Conservation (phyloP, 768 basidiomycete species). For the Mycena alexandri region DNA sequence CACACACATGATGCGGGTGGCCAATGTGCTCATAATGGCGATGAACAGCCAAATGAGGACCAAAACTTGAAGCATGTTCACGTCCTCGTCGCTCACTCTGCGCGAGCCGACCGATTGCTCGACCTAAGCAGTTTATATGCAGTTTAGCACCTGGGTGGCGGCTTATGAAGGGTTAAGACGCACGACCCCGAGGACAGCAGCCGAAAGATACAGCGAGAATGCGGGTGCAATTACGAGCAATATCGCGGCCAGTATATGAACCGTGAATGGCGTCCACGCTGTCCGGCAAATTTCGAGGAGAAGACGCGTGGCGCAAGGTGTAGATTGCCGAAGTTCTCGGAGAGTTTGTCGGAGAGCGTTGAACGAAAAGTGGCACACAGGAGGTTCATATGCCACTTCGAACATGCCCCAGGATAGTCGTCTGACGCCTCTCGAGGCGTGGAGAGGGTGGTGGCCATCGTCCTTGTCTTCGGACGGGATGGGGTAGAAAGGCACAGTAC, state of each 20-base stretch:
- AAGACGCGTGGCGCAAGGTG: constrained; percentile 39
- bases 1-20: constrained; percentile 38
- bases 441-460: constrained; percentile 7
- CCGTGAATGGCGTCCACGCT: constrained; percentile 38
- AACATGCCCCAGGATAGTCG: constrained; percentile 53
- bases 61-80: constrained; percentile 33
- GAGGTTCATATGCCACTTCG: constrained; percentile 47
- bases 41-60: constrained; percentile 46
- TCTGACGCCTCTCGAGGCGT: constrained; percentile 26
- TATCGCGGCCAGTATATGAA: constrained; percentile 45
- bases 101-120: constrained; percentile 28
- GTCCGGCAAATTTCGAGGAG: constrained; percentile 41
- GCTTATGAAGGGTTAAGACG: constrained; percentile 38
- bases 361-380: constrained; percentile 13
- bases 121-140: constrained; percentile 19
- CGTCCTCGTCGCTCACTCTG: constrained; percentile 16
- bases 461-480: constrained; percentile 6
- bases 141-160: constrained; percentile 3
- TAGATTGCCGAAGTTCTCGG: constrained; percentile 16
- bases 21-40: constrained; percentile 39
- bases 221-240: constrained; percentile 51
- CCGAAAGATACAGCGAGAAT: constrained; percentile 50
- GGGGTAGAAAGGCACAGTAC: constrained; percentile 1
- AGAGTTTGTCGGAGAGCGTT: constrained; percentile 5
- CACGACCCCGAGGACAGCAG: constrained; percentile 49